These are phyloP conservation scores for Plasmodium yoelii DNA, from an alignment of 169 alveolate species.

Conservation along the genomic window DNA sequence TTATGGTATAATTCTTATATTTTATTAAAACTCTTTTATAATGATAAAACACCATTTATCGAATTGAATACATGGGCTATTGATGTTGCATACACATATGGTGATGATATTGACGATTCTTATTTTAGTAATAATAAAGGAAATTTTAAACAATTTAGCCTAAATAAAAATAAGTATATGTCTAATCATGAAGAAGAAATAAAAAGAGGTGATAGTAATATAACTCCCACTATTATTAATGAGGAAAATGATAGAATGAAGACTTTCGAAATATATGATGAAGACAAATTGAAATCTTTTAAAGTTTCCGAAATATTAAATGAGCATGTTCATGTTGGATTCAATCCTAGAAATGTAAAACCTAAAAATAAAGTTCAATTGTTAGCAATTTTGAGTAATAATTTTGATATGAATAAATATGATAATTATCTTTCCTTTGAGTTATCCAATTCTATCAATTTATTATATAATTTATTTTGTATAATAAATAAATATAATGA, in stretches of 20 bases:
- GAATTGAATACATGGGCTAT: constrained; percentile 63
- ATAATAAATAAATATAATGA: constrained; percentile 14
- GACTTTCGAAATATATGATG: background rate
- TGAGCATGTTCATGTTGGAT: constrained; percentile 75
- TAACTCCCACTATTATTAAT: background rate
- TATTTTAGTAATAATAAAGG: constrained; percentile 3
- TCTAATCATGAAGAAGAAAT: background rate
- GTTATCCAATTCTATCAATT: constrained; percentile 31
- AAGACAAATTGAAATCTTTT: background rate
- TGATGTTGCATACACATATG: constrained; percentile 69
- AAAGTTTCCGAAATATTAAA: constrained; percentile 58
- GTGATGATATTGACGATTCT: constrained; percentile 73
- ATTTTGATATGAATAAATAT: background rate
- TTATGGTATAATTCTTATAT: constrained; percentile 71
- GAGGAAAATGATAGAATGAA: background rate
- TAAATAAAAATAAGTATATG: constrained; percentile 40
- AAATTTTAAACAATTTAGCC: constrained; percentile 8
- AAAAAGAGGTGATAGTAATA: background rate
- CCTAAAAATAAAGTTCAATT: constrained; percentile 22
- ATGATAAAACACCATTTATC: constrained; percentile 25
- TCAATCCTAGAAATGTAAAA: constrained; percentile 37
- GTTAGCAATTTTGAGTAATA: constrained; percentile 43
- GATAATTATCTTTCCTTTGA: constrained; percentile 18
- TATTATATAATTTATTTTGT: constrained; percentile 67
- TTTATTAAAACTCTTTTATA: constrained; percentile 57